Evolutionary conservation across 441 rosid species (phyloP).

Genomic region (Adansonia madagascariensis): DNA sequence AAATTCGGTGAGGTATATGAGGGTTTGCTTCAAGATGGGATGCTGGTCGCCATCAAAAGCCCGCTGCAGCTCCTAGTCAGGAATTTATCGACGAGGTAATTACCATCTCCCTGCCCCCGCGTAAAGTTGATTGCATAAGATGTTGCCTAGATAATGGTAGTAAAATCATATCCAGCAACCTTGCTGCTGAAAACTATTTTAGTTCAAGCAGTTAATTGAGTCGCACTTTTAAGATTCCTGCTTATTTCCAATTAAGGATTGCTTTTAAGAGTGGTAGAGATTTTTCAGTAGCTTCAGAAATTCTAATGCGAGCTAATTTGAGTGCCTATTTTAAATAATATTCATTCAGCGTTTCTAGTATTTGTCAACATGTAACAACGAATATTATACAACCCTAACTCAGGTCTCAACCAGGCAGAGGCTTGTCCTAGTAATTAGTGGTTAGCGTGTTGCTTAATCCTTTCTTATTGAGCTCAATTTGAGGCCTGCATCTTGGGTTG

Average conservation of each 20-base stretch:
- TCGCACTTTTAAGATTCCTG: not conserved
- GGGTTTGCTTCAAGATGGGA: conserved; percentile 80
- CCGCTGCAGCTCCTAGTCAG: conserved; percentile 54
- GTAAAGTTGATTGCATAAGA: too few species aligned
- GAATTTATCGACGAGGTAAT: conserved; percentile 69
- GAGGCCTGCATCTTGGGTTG: conserved; percentile 10
- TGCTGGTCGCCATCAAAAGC: conserved; percentile 74
- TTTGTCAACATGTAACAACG: conserved; percentile 7
- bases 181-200: not conserved
- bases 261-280: conserved; percentile 18
- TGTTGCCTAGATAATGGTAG: not conserved
- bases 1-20: conserved; percentile 73
- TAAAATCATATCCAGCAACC: not conserved
- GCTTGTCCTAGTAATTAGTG: not conserved
- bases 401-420: conserved; percentile 10
- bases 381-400: conserved; percentile 5
- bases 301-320: conserved; percentile 16
- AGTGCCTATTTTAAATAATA: not conserved
- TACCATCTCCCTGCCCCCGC: conserved; percentile 4
- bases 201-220: not conserved
- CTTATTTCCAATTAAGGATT: not conserved
- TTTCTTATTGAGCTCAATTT: not conserved
- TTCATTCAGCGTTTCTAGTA: not conserved
- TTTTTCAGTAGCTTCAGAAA: conserved; percentile 12
- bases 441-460: conserved; percentile 12